These are phyloP conservation scores for Scheffersomyces amazonensis DNA, from an alignment of 805 yeast species.

Conservation along the genomic window DNA sequence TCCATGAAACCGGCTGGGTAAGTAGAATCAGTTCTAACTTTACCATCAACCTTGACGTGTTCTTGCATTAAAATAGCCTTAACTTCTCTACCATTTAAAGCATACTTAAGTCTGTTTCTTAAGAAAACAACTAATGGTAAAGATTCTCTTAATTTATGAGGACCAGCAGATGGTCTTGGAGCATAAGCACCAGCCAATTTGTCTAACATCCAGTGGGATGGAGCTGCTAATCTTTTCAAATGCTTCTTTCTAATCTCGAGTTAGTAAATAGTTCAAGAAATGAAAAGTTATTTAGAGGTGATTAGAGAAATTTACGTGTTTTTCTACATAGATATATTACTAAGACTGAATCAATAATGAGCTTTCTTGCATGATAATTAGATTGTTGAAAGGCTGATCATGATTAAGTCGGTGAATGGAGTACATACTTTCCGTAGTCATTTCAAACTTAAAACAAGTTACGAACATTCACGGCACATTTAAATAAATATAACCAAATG, in stretches of 20 bases:
- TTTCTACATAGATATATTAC: too few relatives aligned
- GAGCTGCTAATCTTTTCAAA: slow-evolving; percentile 99
- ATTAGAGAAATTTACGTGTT: too few relatives aligned
- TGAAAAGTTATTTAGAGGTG: too few relatives aligned
- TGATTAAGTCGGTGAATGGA: too few relatives aligned
- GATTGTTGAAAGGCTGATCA: too few relatives aligned
- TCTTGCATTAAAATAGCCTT: slow-evolving; percentile 98
- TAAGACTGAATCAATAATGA: too few relatives aligned
- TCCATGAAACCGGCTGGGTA: slow-evolving; percentile 99
- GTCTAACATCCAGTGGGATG: slow-evolving; percentile 99
- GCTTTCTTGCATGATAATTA: too few relatives aligned
- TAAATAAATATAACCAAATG: too few relatives aligned
- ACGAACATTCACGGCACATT: too few relatives aligned
- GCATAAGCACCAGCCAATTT: slow-evolving; percentile 99
- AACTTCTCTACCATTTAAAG: slow-evolving; percentile 98
- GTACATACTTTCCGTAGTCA: too few relatives aligned
- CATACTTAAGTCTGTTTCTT: slow-evolving; percentile 98
- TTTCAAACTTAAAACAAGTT: too few relatives aligned
- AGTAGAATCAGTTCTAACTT: slow-evolving; percentile 98
- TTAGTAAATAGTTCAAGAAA: too few relatives aligned
- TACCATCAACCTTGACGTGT: slow-evolving; percentile 97
- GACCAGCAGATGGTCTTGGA: slow-evolving; percentile 99
- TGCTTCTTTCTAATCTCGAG: slow-evolving; percentile 95
- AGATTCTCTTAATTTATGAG: slow-evolving; percentile 98
- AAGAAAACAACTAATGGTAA: slow-evolving; percentile 94